These are phyloP conservation scores for Saprolegnia diclina DNA, from an alignment of 352 stramenopile genomes.

Conservation along the genomic window DNA sequence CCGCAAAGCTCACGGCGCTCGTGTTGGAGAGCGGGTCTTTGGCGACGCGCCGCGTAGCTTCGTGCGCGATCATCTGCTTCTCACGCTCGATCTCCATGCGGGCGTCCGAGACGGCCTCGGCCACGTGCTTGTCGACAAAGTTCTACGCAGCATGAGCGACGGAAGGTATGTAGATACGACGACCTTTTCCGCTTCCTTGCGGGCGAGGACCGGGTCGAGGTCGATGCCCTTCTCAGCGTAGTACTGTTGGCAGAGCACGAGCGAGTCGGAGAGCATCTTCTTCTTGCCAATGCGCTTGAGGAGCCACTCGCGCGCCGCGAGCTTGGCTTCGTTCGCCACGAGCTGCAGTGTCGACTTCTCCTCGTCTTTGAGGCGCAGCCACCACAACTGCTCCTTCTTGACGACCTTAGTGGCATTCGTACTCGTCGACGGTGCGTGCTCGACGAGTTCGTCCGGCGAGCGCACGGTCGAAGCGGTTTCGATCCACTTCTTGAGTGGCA, in stretches of 20 bases:
- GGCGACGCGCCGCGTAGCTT: constrained; percentile 23
- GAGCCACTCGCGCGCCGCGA: constrained; percentile 62
- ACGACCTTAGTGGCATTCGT: neutral
- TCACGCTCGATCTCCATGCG: constrained; percentile 61
- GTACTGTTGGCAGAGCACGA: constrained; percentile 30
- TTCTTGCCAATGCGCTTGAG: constrained; percentile 69
- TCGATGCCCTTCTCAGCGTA: constrained; percentile 12
- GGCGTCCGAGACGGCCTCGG: constrained; percentile 52
- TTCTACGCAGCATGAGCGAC: constrained; percentile 28
- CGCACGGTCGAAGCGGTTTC: neutral
- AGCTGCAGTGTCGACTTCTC: constrained; percentile 58
- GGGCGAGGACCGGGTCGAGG: constrained; percentile 4
- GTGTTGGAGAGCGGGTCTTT: constrained; percentile 11
- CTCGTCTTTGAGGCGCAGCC: constrained; percentile 35
- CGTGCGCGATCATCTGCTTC: constrained; percentile 56
- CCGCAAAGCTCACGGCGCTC: neutral
- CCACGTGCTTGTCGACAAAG: constrained; percentile 76
- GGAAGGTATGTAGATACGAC: neutral
- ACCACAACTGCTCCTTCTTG: constrained; percentile 18
- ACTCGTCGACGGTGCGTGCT: too few species aligned
- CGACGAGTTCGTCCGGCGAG: neutral
- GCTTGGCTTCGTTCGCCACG: constrained; percentile 58
- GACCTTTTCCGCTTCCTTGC: constrained; percentile 19
- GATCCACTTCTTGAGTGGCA: neutral
- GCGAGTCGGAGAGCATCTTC: constrained; percentile 63